Evolutionary conservation across 2,329 filamentous ascomycete species (phyloP), one percentile per base, ranked within the genome.

Genomic region (Nemania sp.): DNA sequence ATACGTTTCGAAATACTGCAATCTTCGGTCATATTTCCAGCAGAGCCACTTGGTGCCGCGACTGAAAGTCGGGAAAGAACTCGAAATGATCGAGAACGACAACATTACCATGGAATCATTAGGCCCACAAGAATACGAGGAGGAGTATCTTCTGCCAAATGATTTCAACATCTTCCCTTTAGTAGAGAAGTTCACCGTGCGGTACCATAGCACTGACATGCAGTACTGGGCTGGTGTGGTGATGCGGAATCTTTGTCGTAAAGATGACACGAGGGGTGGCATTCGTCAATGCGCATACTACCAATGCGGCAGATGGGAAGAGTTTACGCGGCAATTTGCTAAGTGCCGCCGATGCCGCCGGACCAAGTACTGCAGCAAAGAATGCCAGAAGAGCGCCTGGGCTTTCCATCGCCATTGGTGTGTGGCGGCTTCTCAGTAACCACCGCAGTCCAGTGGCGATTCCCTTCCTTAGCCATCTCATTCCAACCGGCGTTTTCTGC

Each of bases 161-260:
- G 91, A 97, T 71, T 93, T 96, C 75, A 99, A 99, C 73, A 96
- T 99, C 62, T 99, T 99, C 74, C 94, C 94, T 2, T 79, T 99
- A 30, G 94, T 99, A 42, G 94, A 99, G 73, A 97, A 97, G 72
- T 99, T 97, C 70, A 99, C 94, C 4, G 90, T 97, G 24, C 86
- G 94, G 61, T 91, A 97, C 68, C 91, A 97, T 73, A 91, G 90
- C 61, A 90, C 91, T 55, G 92, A 97, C 70, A 99, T 99, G 94
- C 93, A 97, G 72, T 99, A 99, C 76, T 99, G 94, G 94, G 94
- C 94, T 15, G 94, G 93, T 58, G 94, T 99, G 14, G 94, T 99
- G 40, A 99, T 99, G 94, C 84, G 94, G 61, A 99, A 99, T 70
- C 82, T 99, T 44, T 99, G 94, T 79, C 90, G 94, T 61, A 99